A percentile compares a stretch with the other conserved stretches of the same genome.
phyloP scores from a whole-genome alignment of 2,329 filamentous ascomycete species.

The Aureobasidium sp. region DNA sequence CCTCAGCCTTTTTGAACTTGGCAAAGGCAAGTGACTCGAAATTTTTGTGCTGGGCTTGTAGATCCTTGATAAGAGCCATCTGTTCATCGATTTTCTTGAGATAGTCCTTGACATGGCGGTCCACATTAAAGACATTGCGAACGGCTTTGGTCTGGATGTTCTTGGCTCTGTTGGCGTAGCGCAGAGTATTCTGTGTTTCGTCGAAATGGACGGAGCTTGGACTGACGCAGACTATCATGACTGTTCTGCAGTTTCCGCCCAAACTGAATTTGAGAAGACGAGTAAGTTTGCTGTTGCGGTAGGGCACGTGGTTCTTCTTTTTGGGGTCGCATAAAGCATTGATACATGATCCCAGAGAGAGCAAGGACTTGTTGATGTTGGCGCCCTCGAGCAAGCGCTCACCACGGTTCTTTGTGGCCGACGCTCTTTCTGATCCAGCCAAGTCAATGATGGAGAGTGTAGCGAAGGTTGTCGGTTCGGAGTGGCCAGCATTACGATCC shows the following conservation, averaged over 20 bases:
- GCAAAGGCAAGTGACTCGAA: conserved; percentile 71
- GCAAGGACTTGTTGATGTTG: conserved; percentile 98
- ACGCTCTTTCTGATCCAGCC: conserved; percentile 90
- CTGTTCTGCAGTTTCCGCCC: conserved; percentile 95
- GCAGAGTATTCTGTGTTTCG: conserved; percentile 94
- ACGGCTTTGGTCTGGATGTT: conserved; percentile 99
- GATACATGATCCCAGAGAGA: conserved; percentile 93
- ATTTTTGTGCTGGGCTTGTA: conserved; percentile 88
- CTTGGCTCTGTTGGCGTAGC: conserved; percentile 96
- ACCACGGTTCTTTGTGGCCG: conserved; percentile 91
- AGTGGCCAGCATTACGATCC: conserved; percentile 83
- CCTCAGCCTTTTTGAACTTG: conserved; percentile 85
- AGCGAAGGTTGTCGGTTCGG: conserved; percentile 95
- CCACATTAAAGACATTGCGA: conserved; percentile 98
- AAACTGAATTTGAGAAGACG: conserved; percentile 93
- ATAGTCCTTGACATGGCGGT: conserved; percentile 98
- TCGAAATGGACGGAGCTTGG: conserved; percentile 96
- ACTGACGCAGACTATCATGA: conserved; percentile 99
- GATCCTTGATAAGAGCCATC: conserved; percentile 90
- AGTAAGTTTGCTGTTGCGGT: conserved; percentile 95
- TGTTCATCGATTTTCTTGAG: conserved; percentile 99
- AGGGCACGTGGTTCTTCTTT: conserved; percentile 89
- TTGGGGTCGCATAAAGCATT: conserved; percentile 92
- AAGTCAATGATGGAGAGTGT: conserved; percentile 97
- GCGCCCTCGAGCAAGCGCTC: conserved; percentile 87